phyloP scores from a whole-genome alignment of 2,329 filamentous ascomycete genomes.

The Exophiala xenobiotica region DNA sequence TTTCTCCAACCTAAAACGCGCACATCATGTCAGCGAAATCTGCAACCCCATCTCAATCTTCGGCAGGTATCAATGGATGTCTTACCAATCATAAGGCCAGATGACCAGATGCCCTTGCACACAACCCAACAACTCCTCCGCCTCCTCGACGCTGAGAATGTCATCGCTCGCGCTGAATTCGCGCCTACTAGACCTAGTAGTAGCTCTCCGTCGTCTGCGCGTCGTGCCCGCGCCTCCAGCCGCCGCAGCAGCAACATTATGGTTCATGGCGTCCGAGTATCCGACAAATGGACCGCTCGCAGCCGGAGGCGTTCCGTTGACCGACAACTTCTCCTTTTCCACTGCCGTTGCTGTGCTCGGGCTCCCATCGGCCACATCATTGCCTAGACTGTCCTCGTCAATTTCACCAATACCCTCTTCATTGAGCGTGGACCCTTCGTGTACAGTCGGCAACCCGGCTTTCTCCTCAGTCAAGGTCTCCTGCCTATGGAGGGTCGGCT shows the following conservation, averaged over 20 bases:
- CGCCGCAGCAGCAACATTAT: slow-evolving; percentile 12
- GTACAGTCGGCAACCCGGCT: slow-evolving; percentile 21
- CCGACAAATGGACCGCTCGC: slow-evolving; percentile 17
- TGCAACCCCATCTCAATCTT: slow-evolving; percentile 5
- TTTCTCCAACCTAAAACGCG: slow-evolving; percentile 63
- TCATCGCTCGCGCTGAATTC: slow-evolving; percentile 65
- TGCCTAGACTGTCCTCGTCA: slow-evolving; percentile 17
- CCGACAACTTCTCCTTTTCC: slow-evolving; percentile 19
- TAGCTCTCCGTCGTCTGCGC: slow-evolving; percentile 44
- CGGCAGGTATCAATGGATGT: slow-evolving; percentile 11
- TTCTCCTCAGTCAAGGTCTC: slow-evolving; percentile 29
- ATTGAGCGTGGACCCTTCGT: slow-evolving; percentile 32
- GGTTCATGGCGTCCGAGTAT: slow-evolving; percentile 22
- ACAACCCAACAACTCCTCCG: slow-evolving; percentile 76
- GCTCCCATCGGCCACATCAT: slow-evolving; percentile 17
- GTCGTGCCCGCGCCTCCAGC: not conserved
- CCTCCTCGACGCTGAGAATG: slow-evolving; percentile 70
- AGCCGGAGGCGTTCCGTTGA: slow-evolving; percentile 13
- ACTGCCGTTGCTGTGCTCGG: slow-evolving; percentile 18
- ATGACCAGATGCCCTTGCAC: slow-evolving; percentile 85
- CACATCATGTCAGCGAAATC: not conserved
- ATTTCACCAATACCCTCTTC: slow-evolving; percentile 31
- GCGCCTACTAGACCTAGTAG: slow-evolving; percentile 47
- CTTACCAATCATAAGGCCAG: slow-evolving; percentile 89
- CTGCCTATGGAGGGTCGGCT: slow-evolving; percentile 25